phyloP scores from a whole-genome alignment of 2,329 filamentous ascomycete genomes.

The Ophiostoma sp. region DNA sequence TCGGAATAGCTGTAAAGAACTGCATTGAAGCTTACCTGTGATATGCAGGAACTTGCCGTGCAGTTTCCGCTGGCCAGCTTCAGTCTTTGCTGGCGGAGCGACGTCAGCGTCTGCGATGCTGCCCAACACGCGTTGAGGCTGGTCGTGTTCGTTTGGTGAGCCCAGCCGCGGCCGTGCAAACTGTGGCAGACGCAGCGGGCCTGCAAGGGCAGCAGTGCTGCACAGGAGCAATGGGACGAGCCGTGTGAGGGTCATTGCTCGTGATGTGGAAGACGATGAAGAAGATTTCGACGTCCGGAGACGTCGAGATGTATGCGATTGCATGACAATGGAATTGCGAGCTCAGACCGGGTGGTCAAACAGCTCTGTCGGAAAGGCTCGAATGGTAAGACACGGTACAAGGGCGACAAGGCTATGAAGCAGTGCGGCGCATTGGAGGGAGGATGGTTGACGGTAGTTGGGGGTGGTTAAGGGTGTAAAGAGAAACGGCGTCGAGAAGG shows the following conservation, averaged over 20 bases:
- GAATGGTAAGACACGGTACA: background rate
- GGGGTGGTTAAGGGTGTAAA: background rate
- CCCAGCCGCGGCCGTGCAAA: constrained; percentile 15
- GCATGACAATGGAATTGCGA: constrained; percentile 12
- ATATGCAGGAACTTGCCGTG: constrained; percentile 80
- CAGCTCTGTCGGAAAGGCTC: no score
- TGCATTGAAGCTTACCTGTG: constrained; percentile 56
- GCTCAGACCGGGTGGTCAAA: background rate
- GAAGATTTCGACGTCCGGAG: constrained; percentile 4
- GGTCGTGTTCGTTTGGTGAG: constrained; percentile 1
- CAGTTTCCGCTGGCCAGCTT: constrained; percentile 42
- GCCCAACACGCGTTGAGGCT: constrained; percentile 25
- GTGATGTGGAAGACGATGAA: background rate
- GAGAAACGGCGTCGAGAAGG: background rate
- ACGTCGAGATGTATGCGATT: constrained; percentile 10
- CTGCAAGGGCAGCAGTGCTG: constrained; percentile 31
- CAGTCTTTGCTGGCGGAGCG: constrained; percentile 19
- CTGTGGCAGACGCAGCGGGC: constrained; percentile 25
- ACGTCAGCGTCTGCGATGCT: background rate
- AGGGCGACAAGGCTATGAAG: background rate
- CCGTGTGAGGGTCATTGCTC: background rate
- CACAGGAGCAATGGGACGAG: constrained; percentile 26
- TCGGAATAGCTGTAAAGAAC: background rate
- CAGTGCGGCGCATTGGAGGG: constrained; percentile 13
- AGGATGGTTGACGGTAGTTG: background rate